phyloP scores from a whole-genome alignment of 192 early-diverging fungal genomes.

The Chytriomyces confervae region DNA sequence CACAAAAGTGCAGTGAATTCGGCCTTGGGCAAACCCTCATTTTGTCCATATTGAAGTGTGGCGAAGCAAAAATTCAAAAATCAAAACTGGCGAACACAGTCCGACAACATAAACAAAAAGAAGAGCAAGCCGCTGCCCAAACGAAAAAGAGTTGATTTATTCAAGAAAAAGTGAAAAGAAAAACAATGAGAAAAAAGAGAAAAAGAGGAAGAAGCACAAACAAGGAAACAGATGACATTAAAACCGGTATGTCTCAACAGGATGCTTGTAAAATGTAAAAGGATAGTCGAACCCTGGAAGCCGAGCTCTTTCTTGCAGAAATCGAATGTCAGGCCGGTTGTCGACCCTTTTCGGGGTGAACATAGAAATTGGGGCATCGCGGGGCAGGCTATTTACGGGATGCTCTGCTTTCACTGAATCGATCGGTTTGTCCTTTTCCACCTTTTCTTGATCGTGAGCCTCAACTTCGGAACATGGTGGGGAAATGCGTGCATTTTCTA shows the following conservation, averaged over 20 bases:
- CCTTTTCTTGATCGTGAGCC: background rate
- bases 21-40: too few species aligned
- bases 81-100: background rate
- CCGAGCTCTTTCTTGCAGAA: background rate
- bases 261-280: slow-evolving; percentile 1
- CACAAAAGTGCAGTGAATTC: too few species aligned
- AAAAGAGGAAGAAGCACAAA: background rate
- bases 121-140: background rate
- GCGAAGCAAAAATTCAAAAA: too few species aligned
- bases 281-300: background rate
- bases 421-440: background rate
- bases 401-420: background rate
- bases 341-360: too few species aligned
- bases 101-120: background rate
- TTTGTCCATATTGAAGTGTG: too few species aligned
- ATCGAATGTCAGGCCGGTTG: background rate
- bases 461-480: background rate
- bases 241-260: background rate
- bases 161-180: background rate
- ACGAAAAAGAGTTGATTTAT: background rate
- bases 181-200: background rate
- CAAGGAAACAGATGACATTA: background rate
- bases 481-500: background rate
- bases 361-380: too few species aligned
- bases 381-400: background rate